These are phyloP conservation scores for Saitozyma podzolica DNA, from an alignment of 768 basidiomycete species.

Conservation along the genomic window DNA sequence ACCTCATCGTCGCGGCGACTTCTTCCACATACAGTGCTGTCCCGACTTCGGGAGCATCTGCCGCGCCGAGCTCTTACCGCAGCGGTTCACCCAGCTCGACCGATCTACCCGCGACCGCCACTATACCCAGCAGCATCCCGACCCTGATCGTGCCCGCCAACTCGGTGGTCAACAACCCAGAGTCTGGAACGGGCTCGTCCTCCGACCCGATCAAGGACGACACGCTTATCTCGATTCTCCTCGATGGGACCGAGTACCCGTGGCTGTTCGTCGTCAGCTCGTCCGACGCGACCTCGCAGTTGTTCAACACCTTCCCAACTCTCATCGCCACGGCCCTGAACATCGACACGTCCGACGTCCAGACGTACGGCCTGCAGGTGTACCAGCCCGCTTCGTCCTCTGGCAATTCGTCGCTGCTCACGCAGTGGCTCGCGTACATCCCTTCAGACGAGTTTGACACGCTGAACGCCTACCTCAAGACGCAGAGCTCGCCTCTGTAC, in stretches of 20 bases:
- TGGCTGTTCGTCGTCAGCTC: constrained; percentile 56
- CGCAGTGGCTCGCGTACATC: constrained; percentile 72
- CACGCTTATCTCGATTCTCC: constrained; percentile 45
- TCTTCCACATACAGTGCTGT: background rate
- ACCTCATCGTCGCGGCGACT: constrained; percentile 28
- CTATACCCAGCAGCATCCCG: constrained; percentile 48
- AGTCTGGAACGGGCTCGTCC: constrained; percentile 25
- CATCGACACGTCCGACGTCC: constrained; percentile 55
- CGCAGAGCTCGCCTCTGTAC: constrained; percentile 66
- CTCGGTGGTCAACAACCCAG: constrained; percentile 38
- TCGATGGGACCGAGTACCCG: constrained; percentile 42
- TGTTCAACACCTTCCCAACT: constrained; percentile 70
- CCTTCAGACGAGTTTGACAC: constrained; percentile 60
- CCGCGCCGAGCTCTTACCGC: background rate
- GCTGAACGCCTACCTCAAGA: constrained; percentile 67
- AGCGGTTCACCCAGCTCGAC: constrained; percentile 7
- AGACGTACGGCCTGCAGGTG: constrained; percentile 66
- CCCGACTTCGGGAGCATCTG: background rate
- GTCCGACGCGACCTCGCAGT: constrained; percentile 66
- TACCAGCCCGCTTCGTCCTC: constrained; percentile 65
- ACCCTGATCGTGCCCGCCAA: constrained; percentile 51
- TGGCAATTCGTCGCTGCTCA: constrained; percentile 64
- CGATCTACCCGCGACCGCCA: constrained; percentile 40
- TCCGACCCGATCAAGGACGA: constrained; percentile 38
- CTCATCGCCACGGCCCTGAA: constrained; percentile 58